These are phyloP conservation scores for Knufia petricola DNA, from an alignment of 2,329 filamentous ascomycete genomes.

Conservation along the genomic window DNA sequence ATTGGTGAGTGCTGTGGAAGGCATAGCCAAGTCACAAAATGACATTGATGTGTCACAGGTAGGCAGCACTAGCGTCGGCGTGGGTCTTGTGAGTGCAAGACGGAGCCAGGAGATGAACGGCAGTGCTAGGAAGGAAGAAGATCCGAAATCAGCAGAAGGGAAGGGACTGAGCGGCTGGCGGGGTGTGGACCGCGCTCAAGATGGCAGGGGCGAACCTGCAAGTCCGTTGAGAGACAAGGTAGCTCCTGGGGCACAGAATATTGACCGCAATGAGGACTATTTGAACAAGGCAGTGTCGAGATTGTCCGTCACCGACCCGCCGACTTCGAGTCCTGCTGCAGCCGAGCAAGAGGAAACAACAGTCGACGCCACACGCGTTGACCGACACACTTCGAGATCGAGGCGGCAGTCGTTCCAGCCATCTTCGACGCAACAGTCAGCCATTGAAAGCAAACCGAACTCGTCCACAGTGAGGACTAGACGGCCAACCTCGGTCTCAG, in stretches of 20 bases:
- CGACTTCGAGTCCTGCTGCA: background rate
- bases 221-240: slow-evolving; percentile 20
- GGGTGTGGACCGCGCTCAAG: slow-evolving; percentile 11
- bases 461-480: background rate
- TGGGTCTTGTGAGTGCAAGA: slow-evolving; percentile 26
- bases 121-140: slow-evolving; percentile 11
- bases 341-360: background rate
- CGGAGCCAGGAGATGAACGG: background rate
- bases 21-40: slow-evolving; percentile 39
- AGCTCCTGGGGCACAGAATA: slow-evolving; percentile 24
- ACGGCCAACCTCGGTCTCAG: background rate
- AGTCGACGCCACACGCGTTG: background rate
- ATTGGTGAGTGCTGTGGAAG: slow-evolving; percentile 62
- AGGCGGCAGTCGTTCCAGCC: slow-evolving; percentile 1
- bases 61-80: slow-evolving; percentile 31
- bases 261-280: background rate
- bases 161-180: slow-evolving; percentile 14
- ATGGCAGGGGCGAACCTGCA: slow-evolving; percentile 15
- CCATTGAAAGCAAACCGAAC: background rate
- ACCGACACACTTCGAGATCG: background rate
- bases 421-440: background rate
- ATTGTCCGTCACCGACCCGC: slow-evolving; percentile 2
- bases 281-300: slow-evolving; percentile 4
- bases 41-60: slow-evolving; percentile 27
- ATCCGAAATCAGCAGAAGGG: slow-evolving; percentile 14